These are phyloP conservation scores for Lagerstroemia speciosa DNA, from an alignment of 345 rosid species.

Conservation along the genomic window DNA sequence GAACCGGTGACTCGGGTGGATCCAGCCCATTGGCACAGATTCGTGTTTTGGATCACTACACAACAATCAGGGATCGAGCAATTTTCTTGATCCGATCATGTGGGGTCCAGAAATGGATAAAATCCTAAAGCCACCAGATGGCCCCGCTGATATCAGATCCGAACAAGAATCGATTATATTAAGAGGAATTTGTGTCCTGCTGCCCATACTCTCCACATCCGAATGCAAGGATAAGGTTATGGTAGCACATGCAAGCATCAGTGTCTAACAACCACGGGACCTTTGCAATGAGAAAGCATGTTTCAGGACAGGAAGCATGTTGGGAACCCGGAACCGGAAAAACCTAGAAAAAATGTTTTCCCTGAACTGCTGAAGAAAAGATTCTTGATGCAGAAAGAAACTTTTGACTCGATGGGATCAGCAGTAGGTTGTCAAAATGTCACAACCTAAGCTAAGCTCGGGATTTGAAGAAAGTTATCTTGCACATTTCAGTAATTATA, in stretches of 20 bases:
- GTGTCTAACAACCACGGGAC: slow-evolving; percentile 3
- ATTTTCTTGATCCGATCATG: neutral
- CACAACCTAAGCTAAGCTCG: neutral
- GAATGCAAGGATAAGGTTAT: slow-evolving; percentile 6
- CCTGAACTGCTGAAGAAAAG: neutral
- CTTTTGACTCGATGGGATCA: neutral
- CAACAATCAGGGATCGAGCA: neutral
- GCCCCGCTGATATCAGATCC: neutral
- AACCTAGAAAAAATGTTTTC: neutral
- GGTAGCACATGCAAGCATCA: neutral
- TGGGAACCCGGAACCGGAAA: slow-evolving; percentile 5
- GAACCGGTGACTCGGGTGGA: neutral
- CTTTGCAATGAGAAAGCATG: slow-evolving; percentile 16
- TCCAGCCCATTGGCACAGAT: neutral
- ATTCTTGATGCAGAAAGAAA: neutral
- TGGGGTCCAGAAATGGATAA: neutral
- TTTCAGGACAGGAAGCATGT: slow-evolving; percentile 31
- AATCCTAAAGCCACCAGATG: neutral
- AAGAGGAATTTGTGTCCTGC: no score
- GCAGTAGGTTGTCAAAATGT: neutral
- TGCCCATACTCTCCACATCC: slow-evolving; percentile 9
- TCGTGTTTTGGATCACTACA: neutral
- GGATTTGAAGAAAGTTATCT: neutral
- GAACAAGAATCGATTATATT: neutral
- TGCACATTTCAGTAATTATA: neutral